A percentile compares a stretch with the other conserved stretches of the same genome.
Evolutionary conservation across 2,329 filamentous ascomycete species (phyloP).

Genomic region (Claviceps africana): DNA sequence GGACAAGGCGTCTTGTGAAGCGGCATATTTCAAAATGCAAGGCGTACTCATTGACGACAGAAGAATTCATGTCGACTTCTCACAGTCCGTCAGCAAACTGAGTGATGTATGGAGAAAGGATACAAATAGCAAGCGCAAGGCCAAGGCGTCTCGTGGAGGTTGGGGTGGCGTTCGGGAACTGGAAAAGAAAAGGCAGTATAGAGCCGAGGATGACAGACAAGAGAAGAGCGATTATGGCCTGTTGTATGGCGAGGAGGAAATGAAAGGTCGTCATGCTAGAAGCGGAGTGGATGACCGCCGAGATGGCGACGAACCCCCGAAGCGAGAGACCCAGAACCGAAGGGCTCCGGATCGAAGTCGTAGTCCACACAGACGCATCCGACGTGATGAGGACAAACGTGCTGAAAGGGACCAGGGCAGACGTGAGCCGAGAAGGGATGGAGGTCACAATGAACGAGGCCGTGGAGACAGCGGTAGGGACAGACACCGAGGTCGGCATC

Average conservation of each 20-base stretch:
- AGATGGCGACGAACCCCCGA: slow-evolving; percentile 10
- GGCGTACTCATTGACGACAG: slow-evolving; percentile 93
- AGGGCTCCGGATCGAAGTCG: slow-evolving; percentile 19
- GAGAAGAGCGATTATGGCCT: slow-evolving; percentile 51
- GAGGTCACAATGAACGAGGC: slow-evolving; percentile 6
- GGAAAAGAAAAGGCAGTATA: slow-evolving; percentile 84
- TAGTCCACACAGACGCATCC: slow-evolving; percentile 23
- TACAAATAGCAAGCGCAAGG: slow-evolving; percentile 64
- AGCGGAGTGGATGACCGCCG: slow-evolving; percentile 17
- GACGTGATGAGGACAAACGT: slow-evolving; percentile 5
- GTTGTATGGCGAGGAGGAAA: slow-evolving; percentile 65
- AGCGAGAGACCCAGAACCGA: neutral
- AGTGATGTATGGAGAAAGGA: slow-evolving; percentile 80
- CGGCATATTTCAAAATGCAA: slow-evolving; percentile 98
- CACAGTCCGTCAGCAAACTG: slow-evolving; percentile 79
- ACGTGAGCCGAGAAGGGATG: slow-evolving; percentile 13
- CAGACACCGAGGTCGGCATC: slow-evolving; percentile 5
- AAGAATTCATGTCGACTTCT: slow-evolving; percentile 96
- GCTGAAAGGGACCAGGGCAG: slow-evolving; percentile 14
- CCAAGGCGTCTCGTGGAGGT: slow-evolving; percentile 48
- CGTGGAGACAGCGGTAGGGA: slow-evolving; percentile 1
- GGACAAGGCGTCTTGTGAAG: slow-evolving; percentile 82
- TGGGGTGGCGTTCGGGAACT: slow-evolving; percentile 83
- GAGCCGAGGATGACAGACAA: slow-evolving; percentile 43
- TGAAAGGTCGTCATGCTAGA: slow-evolving; percentile 36